phyloP scores from a whole-genome alignment of 305 asterid species.

The Striga hermonthica region DNA sequence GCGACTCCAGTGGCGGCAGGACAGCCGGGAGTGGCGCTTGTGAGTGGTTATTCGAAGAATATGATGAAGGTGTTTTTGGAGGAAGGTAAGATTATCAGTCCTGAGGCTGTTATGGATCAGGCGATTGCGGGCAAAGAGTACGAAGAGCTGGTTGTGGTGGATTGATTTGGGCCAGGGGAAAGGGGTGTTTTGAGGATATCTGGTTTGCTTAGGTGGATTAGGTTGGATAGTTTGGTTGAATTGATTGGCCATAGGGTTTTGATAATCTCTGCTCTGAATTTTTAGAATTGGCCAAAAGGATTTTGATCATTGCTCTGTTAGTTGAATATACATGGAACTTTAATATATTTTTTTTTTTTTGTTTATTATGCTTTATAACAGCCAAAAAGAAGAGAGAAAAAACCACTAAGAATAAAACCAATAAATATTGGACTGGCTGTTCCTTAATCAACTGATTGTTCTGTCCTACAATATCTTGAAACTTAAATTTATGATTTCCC shows the following conservation, averaged over 20 bases:
- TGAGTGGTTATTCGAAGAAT: constrained; percentile 54
- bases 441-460: neutral
- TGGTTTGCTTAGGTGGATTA: too few relatives aligned
- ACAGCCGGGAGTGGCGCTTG: constrained; percentile 43
- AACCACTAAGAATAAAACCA: neutral
- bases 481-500: neutral
- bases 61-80: constrained; percentile 41
- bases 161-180: constrained; percentile 32
- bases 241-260: too few relatives aligned
- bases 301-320: too few relatives aligned
- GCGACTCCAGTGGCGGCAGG: constrained; percentile 42
- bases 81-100: constrained; percentile 28
- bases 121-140: constrained; percentile 46
- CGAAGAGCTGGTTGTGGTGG: constrained; percentile 35
- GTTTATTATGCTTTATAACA: neutral
- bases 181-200: too few relatives aligned
- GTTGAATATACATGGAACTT: too few relatives aligned
- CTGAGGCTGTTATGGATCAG: constrained; percentile 38
- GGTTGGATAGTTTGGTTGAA: too few relatives aligned
- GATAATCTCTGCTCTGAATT: too few relatives aligned
- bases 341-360: too few relatives aligned
- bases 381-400: neutral
- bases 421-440: constrained; percentile 1
- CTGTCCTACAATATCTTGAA: neutral
- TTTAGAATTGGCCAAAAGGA: too few relatives aligned